A percentile compares a stretch with the other conserved stretches of the same genome.
Conservation (phyloP, 2,329 filamentous ascomycete genomes). For the Beauveria sp. region DNA sequence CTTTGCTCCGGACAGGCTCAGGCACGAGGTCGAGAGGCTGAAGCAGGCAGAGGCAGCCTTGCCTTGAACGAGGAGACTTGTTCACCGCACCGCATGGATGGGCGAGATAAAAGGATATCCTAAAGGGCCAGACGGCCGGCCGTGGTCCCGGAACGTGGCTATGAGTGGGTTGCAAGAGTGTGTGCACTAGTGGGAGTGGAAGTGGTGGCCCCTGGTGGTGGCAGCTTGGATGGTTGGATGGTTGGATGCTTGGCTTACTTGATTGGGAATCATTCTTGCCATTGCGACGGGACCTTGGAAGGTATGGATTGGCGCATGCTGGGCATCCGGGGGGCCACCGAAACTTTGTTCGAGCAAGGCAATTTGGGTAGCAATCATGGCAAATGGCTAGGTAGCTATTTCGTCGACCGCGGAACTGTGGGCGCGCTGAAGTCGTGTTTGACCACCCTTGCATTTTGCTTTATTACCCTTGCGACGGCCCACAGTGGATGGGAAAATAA, state of each 20-base stretch:
- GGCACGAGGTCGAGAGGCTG: background rate
- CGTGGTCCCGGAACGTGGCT: constrained; percentile 11
- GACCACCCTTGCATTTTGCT: background rate
- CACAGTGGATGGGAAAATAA: background rate
- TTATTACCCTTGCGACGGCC: constrained; percentile 2
- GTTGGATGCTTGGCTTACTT: background rate
- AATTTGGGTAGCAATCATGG: background rate
- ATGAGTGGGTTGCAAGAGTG: constrained; percentile 1
- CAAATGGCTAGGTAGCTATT: background rate
- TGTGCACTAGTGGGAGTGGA: background rate
- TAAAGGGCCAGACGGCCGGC: background rate
- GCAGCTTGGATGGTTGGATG: background rate
- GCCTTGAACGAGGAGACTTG: background rate
- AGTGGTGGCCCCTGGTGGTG: background rate
- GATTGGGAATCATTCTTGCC: background rate
- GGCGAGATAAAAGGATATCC: constrained; percentile 6
- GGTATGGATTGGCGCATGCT: background rate
- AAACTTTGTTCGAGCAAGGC: background rate
- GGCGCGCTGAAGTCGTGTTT: constrained; percentile 4
- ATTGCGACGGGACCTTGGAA: background rate
- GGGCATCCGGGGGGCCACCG: background rate
- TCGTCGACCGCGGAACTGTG: background rate
- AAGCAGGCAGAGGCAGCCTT: background rate
- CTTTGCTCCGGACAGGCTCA: background rate
- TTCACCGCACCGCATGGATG: background rate